Evolutionary conservation across 306 rosid species (phyloP), one percentile per base, ranked within the genome.

Genomic region (Lathyrus sativus): DNA sequence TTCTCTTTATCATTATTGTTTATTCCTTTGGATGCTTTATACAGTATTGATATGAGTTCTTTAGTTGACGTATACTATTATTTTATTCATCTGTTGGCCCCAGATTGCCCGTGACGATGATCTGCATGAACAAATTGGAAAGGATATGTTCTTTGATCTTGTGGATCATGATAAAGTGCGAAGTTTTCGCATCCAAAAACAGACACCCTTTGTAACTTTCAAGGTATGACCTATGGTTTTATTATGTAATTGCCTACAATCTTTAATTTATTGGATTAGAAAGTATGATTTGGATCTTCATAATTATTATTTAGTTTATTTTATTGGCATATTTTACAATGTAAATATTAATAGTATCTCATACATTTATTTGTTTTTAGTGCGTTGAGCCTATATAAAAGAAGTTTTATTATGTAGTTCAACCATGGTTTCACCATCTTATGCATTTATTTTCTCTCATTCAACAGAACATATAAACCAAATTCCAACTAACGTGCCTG

Each of bases 101-200:
- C 78, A 92, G 98, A 95, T 89, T 75, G 93, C 96, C 61, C 81
- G 95, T 37, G 98, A 92, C 71, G 87, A 65, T 53, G 98, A 92
- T 78, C 87, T 92, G 39, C 63, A 13, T 28, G 87, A 88, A 44
- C 98, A 92, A 76, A 89, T 89, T 46, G 98, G 98, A 48, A 89
- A 77, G 67, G 85, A 82, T 68, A 83, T 83, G 79, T 89, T 84
- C 81, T 92, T 92, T 60, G 98, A 89, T 78, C 96, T 92, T 33
- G 98, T 92, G 71, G 93, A 92, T 80, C 96, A 89, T 86, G 96
- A 92, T 65, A 92, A 88, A 88, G 96, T 92, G 75, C 86, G 51
- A 19, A 88, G 87, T 82, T 89, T 92, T 65, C 98, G 95, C 45
- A 76, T 88, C 74, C 76, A 82, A 79, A 92, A 85, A 62, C 89